These are phyloP conservation scores for Cucumis variabilis DNA, from an alignment of 331 rosid species.

Conservation along the genomic window DNA sequence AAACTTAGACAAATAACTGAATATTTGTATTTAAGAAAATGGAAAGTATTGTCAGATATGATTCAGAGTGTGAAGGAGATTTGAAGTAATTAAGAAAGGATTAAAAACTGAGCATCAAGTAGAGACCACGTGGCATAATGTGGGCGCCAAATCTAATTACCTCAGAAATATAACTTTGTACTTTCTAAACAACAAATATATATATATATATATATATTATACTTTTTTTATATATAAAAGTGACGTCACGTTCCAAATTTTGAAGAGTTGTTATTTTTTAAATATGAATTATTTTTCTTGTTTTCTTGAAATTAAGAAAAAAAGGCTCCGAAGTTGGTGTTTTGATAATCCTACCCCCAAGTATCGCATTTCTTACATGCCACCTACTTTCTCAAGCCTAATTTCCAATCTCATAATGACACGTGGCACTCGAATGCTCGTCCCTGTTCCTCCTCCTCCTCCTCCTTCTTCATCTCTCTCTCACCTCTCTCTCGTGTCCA, in stretches of 20 bases:
- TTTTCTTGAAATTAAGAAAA: no score
- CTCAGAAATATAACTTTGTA: constrained; percentile 7
- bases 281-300: constrained; percentile 14
- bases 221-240: neutral
- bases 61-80: no score
- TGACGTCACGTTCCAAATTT: constrained; percentile 24
- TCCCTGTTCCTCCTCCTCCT: constrained; percentile 9
- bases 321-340: neutral
- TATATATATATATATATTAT: no score
- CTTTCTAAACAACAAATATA: neutral
- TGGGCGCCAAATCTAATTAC: constrained; percentile 25
- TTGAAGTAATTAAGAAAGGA: neutral
- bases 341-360: neutral
- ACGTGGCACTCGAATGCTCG: constrained; percentile 22
- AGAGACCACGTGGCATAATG: neutral
- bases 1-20: no score
- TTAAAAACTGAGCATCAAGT: neutral
- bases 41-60: no score
- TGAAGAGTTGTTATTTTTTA: neutral
- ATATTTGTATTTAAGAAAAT: no score
- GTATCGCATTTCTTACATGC: neutral
- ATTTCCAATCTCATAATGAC: neutral
- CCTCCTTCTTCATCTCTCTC: neutral
- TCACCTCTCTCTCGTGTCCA: constrained; percentile 35
- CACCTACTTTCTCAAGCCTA: constrained; percentile 4